These are phyloP conservation scores for Solanum ossicruentum DNA, from an alignment of 257 asterid genomes.

Conservation along the genomic window DNA sequence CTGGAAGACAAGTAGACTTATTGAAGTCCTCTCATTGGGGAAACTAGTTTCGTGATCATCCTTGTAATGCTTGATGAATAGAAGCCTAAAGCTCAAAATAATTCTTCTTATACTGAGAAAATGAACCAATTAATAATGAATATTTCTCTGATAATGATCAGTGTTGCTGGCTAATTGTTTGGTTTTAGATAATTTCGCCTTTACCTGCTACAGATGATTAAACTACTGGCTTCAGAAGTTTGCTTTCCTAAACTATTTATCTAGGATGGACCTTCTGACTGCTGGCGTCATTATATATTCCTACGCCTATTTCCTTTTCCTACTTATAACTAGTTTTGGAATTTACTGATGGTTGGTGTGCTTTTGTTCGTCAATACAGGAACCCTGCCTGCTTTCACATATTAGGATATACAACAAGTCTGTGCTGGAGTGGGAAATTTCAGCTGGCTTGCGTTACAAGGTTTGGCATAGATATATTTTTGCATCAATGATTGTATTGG, in stretches of 20 bases:
- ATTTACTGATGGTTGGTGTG: background rate
- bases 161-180: background rate
- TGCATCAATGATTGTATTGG: background rate
- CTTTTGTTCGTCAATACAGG: slow-evolving; percentile 29
- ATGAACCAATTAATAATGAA: background rate
- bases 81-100: background rate
- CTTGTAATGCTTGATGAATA: background rate
- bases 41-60: background rate
- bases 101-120: background rate
- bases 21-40: background rate
- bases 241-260: background rate
- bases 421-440: slow-evolving; percentile 96
- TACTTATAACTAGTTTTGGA: background rate
- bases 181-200: background rate
- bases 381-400: slow-evolving; percentile 87
- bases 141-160: background rate
- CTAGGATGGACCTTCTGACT: background rate
- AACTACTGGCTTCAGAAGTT: background rate
- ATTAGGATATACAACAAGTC: slow-evolving; percentile 82
- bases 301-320: background rate
- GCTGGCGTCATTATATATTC: background rate
- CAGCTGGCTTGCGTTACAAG: slow-evolving; percentile 92
- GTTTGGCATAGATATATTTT: slow-evolving; percentile 26
- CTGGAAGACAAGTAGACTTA: background rate
- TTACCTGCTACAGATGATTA: background rate